These are phyloP conservation scores for Rhizopogon roseolus DNA, from an alignment of 768 basidiomycete species.

Conservation along the genomic window DNA sequence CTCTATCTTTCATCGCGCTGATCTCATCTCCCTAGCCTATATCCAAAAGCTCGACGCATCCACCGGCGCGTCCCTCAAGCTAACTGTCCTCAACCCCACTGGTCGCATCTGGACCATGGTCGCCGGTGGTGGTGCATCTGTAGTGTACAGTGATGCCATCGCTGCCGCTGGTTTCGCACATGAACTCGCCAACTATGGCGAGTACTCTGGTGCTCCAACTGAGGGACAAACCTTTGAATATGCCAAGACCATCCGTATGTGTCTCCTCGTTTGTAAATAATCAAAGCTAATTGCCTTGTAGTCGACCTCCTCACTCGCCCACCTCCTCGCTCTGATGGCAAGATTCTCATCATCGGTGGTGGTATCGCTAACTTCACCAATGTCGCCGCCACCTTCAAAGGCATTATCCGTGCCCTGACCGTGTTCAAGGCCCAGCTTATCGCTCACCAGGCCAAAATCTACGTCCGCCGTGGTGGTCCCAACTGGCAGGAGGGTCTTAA, in stretches of 20 bases:
- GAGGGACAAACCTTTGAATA: slow-evolving; percentile 99
- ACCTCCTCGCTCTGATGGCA: slow-evolving; percentile 76
- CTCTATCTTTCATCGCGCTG: background rate
- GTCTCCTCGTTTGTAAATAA: background rate
- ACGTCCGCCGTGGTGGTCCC: slow-evolving; percentile 95
- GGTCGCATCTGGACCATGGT: slow-evolving; percentile 99
- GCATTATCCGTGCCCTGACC: slow-evolving; percentile 95
- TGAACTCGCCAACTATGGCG: slow-evolving; percentile 99
- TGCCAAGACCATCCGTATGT: slow-evolving; percentile 92
- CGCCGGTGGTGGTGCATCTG: slow-evolving; percentile 87
- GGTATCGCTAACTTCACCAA: slow-evolving; percentile 99
- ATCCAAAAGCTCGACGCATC: slow-evolving; percentile 97
- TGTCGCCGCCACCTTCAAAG: slow-evolving; percentile 99
- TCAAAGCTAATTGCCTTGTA: slow-evolving; percentile 17
- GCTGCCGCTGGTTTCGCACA: slow-evolving; percentile 93
- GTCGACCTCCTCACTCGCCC: slow-evolving; percentile 96
- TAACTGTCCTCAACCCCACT: slow-evolving; percentile 92
- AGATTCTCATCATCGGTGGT: slow-evolving; percentile 99
- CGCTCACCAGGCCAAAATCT: slow-evolving; percentile 78
- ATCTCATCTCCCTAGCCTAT: slow-evolving; percentile 52
- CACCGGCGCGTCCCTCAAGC: slow-evolving; percentile 96
- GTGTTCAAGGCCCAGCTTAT: slow-evolving; percentile 86
- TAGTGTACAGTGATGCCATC: slow-evolving; percentile 71
- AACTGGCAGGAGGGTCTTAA: slow-evolving; percentile 99
- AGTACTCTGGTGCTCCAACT: slow-evolving; percentile 97